Conservation (phyloP, 192 early-diverging fungal genomes). For the Backusella sp. region DNA sequence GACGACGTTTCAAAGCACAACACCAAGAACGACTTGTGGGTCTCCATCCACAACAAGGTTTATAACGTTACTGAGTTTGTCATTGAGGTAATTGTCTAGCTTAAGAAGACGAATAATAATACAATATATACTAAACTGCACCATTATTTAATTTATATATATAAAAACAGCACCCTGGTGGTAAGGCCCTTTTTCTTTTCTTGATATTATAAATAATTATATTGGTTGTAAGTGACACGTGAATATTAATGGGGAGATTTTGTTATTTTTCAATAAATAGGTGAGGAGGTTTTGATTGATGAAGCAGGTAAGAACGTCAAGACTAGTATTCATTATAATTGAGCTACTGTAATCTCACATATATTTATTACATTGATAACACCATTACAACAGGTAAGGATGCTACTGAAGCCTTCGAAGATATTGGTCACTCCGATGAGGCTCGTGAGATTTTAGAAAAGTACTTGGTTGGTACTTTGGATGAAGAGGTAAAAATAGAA, state of each 20-base stretch:
- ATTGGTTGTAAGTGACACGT: neutral
- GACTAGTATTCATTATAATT: neutral
- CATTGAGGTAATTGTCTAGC: conserved; percentile 52
- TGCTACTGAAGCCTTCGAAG: conserved; percentile 90
- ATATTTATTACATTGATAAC: neutral
- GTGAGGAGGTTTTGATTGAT: conserved; percentile 94
- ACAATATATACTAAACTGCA: neutral
- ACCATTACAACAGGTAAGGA: conserved; percentile 59
- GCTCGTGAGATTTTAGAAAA: conserved; percentile 73
- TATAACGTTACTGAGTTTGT: conserved; percentile 78
- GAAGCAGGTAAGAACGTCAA: conserved; percentile 61
- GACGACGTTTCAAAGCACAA: conserved; percentile 73
- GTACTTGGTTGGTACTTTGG: conserved; percentile 36
- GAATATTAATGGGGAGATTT: neutral
- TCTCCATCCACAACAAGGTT: conserved; percentile 74
- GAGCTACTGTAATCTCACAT: neutral
- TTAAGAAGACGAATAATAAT: neutral
- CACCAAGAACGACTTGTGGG: conserved; percentile 73
- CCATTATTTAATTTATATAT: neutral
- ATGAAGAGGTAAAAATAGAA: conserved; percentile 28
- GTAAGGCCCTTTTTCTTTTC: conserved; percentile 5
- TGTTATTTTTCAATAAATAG: conserved; percentile 30
- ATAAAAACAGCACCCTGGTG: conserved; percentile 78
- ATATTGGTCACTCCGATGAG: conserved; percentile 95
- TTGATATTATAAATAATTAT: neutral